phyloP scores from a whole-genome alignment of 169 alveolate species.

The Blepharisma undulans region DNA sequence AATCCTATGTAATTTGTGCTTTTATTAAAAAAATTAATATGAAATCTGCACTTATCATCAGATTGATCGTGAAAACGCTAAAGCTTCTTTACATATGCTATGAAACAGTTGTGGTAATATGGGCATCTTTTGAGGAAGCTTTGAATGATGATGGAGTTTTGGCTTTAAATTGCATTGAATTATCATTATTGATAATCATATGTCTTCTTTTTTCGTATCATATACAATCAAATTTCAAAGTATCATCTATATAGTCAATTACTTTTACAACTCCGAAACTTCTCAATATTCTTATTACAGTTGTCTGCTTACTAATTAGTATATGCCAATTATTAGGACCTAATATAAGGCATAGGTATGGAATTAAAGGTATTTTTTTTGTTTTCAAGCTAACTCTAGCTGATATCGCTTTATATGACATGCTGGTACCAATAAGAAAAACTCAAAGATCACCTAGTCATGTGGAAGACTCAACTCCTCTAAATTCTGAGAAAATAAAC shows the following conservation, averaged over 20 bases:
- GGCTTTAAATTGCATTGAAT: neutral
- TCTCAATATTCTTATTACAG: neutral
- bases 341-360: neutral
- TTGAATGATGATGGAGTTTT: neutral
- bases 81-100: neutral
- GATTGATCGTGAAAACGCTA: neutral
- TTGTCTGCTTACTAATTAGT: neutral
- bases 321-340: neutral
- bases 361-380: neutral
- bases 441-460: neutral
- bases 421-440: neutral
- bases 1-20: neutral
- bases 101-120: neutral
- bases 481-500: neutral
- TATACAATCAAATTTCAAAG: neutral
- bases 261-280: neutral
- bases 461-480: neutral
- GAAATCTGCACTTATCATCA: neutral
- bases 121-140: neutral
- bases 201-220: no score
- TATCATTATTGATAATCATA: no score
- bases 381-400: neutral
- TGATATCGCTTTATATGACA: neutral
- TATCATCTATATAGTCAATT: neutral
- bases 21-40: no score